Conservation (phyloP, 1,139 yeast genomes). For the Candida sojae region DNA sequence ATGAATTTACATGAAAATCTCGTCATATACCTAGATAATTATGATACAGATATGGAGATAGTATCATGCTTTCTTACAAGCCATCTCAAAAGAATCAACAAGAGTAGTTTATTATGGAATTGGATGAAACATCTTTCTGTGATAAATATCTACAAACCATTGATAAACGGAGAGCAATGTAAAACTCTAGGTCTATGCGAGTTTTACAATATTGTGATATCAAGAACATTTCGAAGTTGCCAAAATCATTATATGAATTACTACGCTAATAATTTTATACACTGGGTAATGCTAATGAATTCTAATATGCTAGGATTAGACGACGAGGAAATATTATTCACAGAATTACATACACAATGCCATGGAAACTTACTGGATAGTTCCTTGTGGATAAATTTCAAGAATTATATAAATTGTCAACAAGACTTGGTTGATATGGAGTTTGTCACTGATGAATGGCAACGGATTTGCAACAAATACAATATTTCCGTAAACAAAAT, state of each 20-base stretch:
- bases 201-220: slow-evolving; percentile 13
- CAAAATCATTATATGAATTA: slow-evolving; percentile 44
- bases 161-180: neutral
- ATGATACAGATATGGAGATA: slow-evolving; percentile 29
- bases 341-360: slow-evolving; percentile 2
- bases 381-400: slow-evolving; percentile 34
- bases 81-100: slow-evolving; percentile 38
- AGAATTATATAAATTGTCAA: slow-evolving; percentile 5
- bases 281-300: slow-evolving; percentile 29
- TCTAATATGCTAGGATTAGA: slow-evolving; percentile 5
- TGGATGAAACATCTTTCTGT: slow-evolving; percentile 32
- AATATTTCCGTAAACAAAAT: neutral
- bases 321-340: slow-evolving; percentile 5
- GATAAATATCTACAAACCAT: neutral
- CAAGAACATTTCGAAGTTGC: slow-evolving; percentile 31
- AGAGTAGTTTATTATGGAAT: slow-evolving; percentile 45
- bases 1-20: slow-evolving; percentile 31
- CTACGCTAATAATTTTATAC: slow-evolving; percentile 35
- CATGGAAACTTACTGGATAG: slow-evolving; percentile 22
- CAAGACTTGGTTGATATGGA: neutral
- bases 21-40: slow-evolving; percentile 17
- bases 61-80: slow-evolving; percentile 35
- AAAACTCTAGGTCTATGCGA: neutral
- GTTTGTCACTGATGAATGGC: slow-evolving; percentile 7
- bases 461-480: neutral